Evolutionary conservation across 441 rosid genomes (phyloP), one percentile per base, ranked within the genome.

Genomic region (Gossypium gossypioides): DNA sequence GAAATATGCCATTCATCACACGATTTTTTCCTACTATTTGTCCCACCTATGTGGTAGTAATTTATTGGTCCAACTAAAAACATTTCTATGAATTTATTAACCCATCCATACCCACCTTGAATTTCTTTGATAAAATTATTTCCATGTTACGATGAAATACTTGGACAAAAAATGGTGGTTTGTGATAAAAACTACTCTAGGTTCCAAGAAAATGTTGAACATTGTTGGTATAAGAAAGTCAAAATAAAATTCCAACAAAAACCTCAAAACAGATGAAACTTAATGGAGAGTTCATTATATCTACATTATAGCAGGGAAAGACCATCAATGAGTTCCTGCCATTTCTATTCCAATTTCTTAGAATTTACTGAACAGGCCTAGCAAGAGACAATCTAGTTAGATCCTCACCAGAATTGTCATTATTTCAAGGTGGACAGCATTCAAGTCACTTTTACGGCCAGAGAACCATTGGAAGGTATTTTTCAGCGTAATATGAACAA

Each of bases 381-480:
- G 3, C 1, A 61, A 73, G 58, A 55, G 68, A 81, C 72, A 40
- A 51, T 44, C 19, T 6, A 71, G 69, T 50, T 7, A 64, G 61
- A 74, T 79, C 78, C 96, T 88, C 84, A 93, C 99, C 96, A 81
- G 76, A 75, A 96, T 83, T 56, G 86, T 87, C 87, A 92, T 69
- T 74, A 81, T 83, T 77, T 96, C 99, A 83, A 91, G 62, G 80
- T 88, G 99, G 72, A 91, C 88, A 73, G 98, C 93, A 84, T 85
- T 85, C 71, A 90, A 73, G 72, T 96, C 98, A 72, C 74, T 84
- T 84, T 88, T 90, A 77, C 80, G 81, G 56, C 98, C 98, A 79
- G 52, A 77, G 76, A 87, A 83, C 99, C 99, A 92, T 74, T 90
- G 88, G 73, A 91, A 96, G 74, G 85, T 87, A 79, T 95, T 95